Base-by-base conservation (phyloP, 352 stramenopile species). In the Blastocystis sp. region DNA sequence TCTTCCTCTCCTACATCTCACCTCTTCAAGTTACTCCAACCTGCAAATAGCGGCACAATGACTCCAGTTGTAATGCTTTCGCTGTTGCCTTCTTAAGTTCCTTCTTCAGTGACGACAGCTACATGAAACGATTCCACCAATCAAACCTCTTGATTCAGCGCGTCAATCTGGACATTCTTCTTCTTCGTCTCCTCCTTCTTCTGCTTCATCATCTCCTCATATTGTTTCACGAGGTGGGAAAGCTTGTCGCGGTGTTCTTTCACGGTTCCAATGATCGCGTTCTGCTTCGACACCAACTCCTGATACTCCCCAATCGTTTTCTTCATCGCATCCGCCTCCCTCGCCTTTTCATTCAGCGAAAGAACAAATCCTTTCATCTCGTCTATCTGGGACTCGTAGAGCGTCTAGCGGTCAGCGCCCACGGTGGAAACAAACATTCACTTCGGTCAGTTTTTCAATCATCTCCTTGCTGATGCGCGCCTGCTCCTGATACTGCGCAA, bases 401-500 rank as follows among this genome's bases (percentile, higher is more conserved):
- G 4, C 11, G 16, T 46, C 69, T 81, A 81, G 18, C 16, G 3
- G n/a, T 61, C 2, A 48, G 24, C 24, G 7, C n/a, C 6, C 11
- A 21, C 11, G 4, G 4, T 40, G 6, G 8, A 42, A 24, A 16
- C 7, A 9, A 16, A 81, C 69, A 61, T 81, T 81, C 27, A 57
- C 49, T 38, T 81, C 69, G 11, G 46, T 59, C 32, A 81, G 36
- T 32, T 81, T 81, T 21, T 32, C 49, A 40, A 81, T 81, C 69
- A 81, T 61, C 69, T 81, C 69, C 48, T 81, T 81, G 14, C 69
- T 64, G 7, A 81, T 38, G 29, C 29, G 44, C 11, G 24, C 49
- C 7, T 81, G 69, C 27, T 81, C 69, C 53, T 81, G 69, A 61
- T 81, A 81, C 48, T 81, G 44, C 24, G 8, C 29, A 21, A 61